phyloP scores from a whole-genome alignment of 345 rosid species.

The Pistacia atlantica region DNA sequence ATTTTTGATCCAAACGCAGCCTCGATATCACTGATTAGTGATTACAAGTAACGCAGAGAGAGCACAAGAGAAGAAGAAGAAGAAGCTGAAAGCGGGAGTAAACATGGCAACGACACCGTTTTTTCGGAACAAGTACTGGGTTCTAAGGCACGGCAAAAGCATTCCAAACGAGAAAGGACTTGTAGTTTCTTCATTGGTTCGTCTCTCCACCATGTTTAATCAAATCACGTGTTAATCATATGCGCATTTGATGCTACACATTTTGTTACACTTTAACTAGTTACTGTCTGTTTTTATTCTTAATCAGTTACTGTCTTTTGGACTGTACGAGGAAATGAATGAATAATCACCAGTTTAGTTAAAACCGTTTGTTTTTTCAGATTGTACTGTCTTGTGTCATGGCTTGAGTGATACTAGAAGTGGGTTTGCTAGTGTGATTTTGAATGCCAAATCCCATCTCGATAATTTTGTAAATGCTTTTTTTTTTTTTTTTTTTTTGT shows the following conservation, averaged over 20 bases:
- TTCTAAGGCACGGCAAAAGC: constrained; percentile 84
- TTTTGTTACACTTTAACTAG: too few relatives aligned
- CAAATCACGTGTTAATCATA: background rate
- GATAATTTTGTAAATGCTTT: background rate
- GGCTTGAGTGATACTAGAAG: background rate
- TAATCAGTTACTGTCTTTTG: background rate
- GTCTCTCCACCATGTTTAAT: constrained; percentile 1
- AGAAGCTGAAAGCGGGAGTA: constrained; percentile 6
- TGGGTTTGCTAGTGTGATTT: background rate
- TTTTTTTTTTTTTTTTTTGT: too few relatives aligned
- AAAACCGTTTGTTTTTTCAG: background rate
- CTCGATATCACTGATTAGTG: background rate
- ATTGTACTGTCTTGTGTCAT: background rate
- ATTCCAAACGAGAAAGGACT: constrained; percentile 89
- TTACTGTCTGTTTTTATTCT: too few relatives aligned
- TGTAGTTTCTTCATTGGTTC: constrained; percentile 75
- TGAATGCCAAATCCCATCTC: background rate
- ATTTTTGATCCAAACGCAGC: background rate
- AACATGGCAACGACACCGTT: constrained; percentile 39
- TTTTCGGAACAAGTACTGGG: constrained; percentile 69
- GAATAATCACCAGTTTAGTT: background rate
- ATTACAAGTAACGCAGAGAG: background rate
- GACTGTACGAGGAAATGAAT: background rate
- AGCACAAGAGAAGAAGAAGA: background rate
- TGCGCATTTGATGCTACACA: background rate